Base-by-base conservation (phyloP, 305 asterid genomes). In the Ajuga reptans region DNA sequence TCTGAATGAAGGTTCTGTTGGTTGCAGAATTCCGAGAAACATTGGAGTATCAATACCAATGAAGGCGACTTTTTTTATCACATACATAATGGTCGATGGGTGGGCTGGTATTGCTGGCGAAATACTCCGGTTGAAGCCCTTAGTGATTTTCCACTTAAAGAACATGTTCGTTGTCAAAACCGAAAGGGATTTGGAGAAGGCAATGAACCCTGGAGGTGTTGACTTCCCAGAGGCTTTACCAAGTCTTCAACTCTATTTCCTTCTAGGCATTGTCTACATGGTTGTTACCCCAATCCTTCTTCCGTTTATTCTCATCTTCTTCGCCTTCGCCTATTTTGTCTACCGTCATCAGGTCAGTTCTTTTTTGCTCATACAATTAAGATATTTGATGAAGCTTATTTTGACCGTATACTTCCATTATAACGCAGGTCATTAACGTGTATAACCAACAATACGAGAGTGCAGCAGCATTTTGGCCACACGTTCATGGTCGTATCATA, bases 381-480 rank as follows among this genome's bases (percentile, higher is more conserved):
- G 50, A 1, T 10, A 45, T 9, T 0, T 7, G 8, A 0, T 5
- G 10, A 3, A 50, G 17, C 4, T 36, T 24, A 14, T n/a, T 39
- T 63, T 49, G 3, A 9, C 34, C 14, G 16, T 43, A 31, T 41
- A 36, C 5, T 54, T 72, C 52, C 47, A 54, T 34, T 16, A 56
- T 29, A n/a, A 9, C 67, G 69, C 83, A 91, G 98, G 82, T 89
- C 24, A 88, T 92, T 33, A 93, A 93, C 56, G 99, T 93, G 76
- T 93, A 93, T 64, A 74, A 89, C 76, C 99, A 93, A 70, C 85
- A 75, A 46, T 89, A 91, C 49, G 97, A 93, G 80, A 93, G 97
- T 34, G 95, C 96, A 61, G 99, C 88, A 66, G 99, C 96, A 3
- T 93, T 93, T 64, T 93, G 99, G 99, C 99, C 99, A 1, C 92